phyloP scores from a whole-genome alignment of 2,329 filamentous ascomycete species.

The Nemania serpens region DNA sequence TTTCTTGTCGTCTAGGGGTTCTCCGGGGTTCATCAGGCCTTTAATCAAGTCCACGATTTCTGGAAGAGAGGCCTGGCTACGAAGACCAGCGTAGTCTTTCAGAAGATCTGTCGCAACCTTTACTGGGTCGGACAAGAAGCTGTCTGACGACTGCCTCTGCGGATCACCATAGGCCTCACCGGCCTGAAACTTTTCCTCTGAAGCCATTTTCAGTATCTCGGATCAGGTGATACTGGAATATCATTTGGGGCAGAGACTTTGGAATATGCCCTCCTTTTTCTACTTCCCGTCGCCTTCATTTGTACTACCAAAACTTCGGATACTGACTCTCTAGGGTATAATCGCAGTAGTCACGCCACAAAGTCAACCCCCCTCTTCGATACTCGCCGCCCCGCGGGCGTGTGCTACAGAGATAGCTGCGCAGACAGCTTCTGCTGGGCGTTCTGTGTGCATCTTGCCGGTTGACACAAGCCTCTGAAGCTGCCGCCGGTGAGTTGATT shows the following conservation, averaged over 20 bases:
- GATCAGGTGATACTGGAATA: background rate
- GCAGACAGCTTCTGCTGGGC: background rate
- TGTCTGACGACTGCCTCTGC: conserved; percentile 29
- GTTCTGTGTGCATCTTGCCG: background rate
- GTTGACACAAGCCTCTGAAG: background rate
- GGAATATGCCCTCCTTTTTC: background rate
- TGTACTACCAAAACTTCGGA: conserved; percentile 9
- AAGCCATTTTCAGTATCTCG: conserved; percentile 35
- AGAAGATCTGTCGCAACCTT: conserved; percentile 43
- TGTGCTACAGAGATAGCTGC: conserved; percentile 3
- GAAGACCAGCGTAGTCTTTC: conserved; percentile 40
- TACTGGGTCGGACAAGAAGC: conserved; percentile 41
- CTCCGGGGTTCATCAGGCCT: conserved; percentile 46
- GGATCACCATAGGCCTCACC: conserved; percentile 44
- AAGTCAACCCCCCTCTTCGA: conserved; percentile 11
- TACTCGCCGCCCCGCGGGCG: conserved; percentile 2
- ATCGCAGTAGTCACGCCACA: background rate
- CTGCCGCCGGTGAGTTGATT: background rate
- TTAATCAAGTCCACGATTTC: conserved; percentile 43
- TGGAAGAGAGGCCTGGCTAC: conserved; percentile 35
- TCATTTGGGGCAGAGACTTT: background rate
- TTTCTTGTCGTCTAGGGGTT: conserved; percentile 63
- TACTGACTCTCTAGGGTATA: background rate
- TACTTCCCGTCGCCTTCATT: background rate
- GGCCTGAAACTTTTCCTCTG: conserved; percentile 45